phyloP scores from a whole-genome alignment of 73 alveolate genomes.

The Paramecium octaurelia region DNA sequence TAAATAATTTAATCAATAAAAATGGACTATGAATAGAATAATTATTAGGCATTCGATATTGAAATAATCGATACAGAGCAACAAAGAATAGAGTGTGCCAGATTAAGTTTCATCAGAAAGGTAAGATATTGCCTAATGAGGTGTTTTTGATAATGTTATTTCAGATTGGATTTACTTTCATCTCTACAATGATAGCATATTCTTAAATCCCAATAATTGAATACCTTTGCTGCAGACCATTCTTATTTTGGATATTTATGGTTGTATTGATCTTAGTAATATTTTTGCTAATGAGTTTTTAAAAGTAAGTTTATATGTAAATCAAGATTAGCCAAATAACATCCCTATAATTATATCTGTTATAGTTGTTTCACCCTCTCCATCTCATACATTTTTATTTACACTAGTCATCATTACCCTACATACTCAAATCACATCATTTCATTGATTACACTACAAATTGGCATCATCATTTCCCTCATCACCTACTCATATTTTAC shows the following conservation, averaged over 20 bases:
- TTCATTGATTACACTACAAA: neutral
- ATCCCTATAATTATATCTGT: neutral
- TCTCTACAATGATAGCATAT: neutral
- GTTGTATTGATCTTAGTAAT: neutral
- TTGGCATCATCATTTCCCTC: neutral
- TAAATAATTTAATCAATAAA: neutral
- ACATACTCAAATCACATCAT: neutral
- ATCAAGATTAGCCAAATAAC: neutral
- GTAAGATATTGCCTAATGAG: constrained; percentile 10
- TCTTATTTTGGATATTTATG: neutral
- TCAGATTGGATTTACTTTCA: neutral
- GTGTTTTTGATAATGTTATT: neutral
- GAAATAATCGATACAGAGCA: neutral
- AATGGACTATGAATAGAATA: neutral
- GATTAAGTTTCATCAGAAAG: neutral
- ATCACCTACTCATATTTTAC: neutral
- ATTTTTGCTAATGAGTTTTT: neutral
- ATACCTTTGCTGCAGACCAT: neutral
- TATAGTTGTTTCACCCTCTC: neutral
- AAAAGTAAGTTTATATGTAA: neutral
- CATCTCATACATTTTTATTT: neutral
- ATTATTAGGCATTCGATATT: constrained; percentile 6
- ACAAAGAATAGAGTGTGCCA: neutral
- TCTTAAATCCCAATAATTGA: neutral
- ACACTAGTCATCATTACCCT: neutral